These are phyloP conservation scores for Dictyostelium capitatum DNA, from an alignment of 78 protist species.

Conservation along the genomic window DNA sequence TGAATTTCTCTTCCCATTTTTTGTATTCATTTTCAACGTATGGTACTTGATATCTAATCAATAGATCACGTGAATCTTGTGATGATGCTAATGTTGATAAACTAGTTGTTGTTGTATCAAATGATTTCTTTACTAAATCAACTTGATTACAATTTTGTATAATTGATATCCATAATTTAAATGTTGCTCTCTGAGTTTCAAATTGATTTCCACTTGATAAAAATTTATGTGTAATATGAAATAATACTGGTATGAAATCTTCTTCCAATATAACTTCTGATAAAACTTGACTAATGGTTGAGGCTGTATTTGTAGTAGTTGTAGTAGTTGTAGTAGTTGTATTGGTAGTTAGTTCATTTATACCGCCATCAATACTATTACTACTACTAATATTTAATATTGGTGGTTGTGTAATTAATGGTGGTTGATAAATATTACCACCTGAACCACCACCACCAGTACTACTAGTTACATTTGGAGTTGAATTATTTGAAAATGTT, in stretches of 20 bases:
- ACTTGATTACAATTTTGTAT: background rate
- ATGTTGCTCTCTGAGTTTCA: background rate
- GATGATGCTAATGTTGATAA: background rate
- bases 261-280: slow-evolving; percentile 46
- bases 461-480: background rate
- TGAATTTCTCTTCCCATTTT: slow-evolving; percentile 68
- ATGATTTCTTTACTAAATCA: slow-evolving; percentile 3
- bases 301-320: background rate
- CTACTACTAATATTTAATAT: background rate
- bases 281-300: background rate
- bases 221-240: slow-evolving; percentile 36
- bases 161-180: slow-evolving; percentile 29
- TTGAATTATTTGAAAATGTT: slow-evolving; percentile 4
- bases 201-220: background rate
- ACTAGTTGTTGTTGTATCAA: background rate
- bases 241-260: slow-evolving; percentile 38
- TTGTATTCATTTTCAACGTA: slow-evolving; percentile 59
- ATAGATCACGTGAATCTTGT: background rate
- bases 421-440: background rate
- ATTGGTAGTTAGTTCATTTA: too few relatives aligned
- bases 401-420: background rate
- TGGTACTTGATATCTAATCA: background rate
- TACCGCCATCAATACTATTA: background rate
- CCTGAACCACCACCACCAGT: background rate
- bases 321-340: background rate